Evolutionary conservation across 441 rosid species (phyloP).

Genomic region (Adansonia gregorii): DNA sequence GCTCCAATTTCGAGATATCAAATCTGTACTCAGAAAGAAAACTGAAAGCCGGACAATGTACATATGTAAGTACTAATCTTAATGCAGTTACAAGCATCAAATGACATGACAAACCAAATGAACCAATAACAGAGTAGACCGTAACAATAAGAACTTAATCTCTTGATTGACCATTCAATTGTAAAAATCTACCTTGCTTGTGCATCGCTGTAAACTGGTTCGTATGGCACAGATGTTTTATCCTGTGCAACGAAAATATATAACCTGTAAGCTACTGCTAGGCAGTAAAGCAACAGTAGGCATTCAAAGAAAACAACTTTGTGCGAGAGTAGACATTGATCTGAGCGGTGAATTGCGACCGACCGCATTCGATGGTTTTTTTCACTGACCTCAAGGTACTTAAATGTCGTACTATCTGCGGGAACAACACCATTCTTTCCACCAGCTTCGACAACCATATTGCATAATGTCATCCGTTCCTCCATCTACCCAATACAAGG

Average conservation of each 20-base stretch:
- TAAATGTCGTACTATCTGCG: slow-evolving; percentile 84
- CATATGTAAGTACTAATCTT: neutral
- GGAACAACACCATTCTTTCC: slow-evolving; percentile 96
- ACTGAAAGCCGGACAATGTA: slow-evolving; percentile 44
- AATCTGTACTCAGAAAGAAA: slow-evolving; percentile 83
- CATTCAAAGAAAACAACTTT: slow-evolving; percentile 8
- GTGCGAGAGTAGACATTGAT: neutral
- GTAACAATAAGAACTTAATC: neutral
- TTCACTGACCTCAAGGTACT: slow-evolving; percentile 73
- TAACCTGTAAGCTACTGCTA: slow-evolving; percentile 22
- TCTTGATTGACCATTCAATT: slow-evolving; percentile 12
- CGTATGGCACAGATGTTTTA: slow-evolving; percentile 76
- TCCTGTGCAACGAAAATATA: slow-evolving; percentile 53
- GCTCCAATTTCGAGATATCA: slow-evolving; percentile 88
- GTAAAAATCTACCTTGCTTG: slow-evolving; percentile 65
- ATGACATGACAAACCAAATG: slow-evolving; percentile 16
- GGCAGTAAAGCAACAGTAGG: neutral
- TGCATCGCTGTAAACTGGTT: slow-evolving; percentile 90
- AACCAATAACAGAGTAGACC: neutral
- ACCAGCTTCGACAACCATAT: slow-evolving; percentile 98
- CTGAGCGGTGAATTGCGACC: neutral
- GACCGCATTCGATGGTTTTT: neutral
- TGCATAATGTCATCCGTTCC: slow-evolving; percentile 96
- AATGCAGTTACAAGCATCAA: slow-evolving; percentile 16
- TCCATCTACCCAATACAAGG: slow-evolving; percentile 68